Conservation (phyloP, 441 rosid species). For the Aquilaria agallochum region DNA sequence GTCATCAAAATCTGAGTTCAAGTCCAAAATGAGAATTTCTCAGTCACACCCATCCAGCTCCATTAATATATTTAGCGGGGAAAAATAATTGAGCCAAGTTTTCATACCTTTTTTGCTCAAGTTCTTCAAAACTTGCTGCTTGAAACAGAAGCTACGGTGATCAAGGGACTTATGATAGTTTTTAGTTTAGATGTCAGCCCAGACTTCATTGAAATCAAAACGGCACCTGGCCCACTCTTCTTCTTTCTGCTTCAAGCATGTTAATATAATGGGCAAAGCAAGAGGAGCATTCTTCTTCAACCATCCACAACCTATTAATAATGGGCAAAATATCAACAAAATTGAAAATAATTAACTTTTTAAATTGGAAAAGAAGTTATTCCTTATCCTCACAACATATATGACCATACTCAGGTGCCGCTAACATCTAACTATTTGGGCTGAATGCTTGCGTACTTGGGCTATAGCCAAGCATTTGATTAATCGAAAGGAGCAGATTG, state of each 20-base stretch:
- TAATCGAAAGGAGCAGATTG: constrained; percentile 72
- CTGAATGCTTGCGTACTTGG: constrained; percentile 25
- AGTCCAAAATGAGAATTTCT: too few species aligned
- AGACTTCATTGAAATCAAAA: constrained; percentile 92
- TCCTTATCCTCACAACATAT: too few species aligned
- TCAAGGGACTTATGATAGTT: constrained; percentile 97
- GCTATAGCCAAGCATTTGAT: constrained; percentile 62
- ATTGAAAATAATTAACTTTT: too few species aligned
- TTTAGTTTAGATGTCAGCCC: constrained; percentile 96
- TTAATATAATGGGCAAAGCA: constrained; percentile 93
- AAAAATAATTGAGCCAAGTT: too few species aligned
- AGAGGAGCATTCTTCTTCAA: constrained; percentile 78
- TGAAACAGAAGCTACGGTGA: constrained; percentile 97
- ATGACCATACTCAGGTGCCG: too few species aligned
- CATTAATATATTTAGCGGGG: too few species aligned
- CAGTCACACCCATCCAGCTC: too few species aligned
- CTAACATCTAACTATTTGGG: constrained; percentile 5
- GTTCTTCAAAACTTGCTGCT: constrained; percentile 96
- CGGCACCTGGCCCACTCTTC: constrained; percentile 98
- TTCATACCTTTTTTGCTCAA: constrained; percentile 82
- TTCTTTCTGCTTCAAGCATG: constrained; percentile 97
- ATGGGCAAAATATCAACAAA: too few species aligned
- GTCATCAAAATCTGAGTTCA: too few species aligned
- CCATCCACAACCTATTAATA: constrained; percentile 48
- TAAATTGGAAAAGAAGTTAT: too few species aligned